phyloP scores from a whole-genome alignment of 2,329 filamentous ascomycete genomes.

The Colletotrichum lupini region DNA sequence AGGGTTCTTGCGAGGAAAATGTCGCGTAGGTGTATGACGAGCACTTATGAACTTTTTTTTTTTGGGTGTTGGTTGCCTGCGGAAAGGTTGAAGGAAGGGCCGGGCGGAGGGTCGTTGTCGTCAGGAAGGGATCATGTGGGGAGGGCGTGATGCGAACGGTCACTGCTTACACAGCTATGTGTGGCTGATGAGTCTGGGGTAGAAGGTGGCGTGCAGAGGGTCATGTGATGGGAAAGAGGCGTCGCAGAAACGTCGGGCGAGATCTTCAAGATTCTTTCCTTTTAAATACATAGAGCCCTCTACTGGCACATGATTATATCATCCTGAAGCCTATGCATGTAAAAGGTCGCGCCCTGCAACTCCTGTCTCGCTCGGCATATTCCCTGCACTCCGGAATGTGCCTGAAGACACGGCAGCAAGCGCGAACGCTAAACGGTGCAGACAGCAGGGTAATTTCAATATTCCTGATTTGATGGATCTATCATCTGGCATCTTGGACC shows the following conservation, averaged over 20 bases:
- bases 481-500: background rate
- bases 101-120: constrained; percentile 21
- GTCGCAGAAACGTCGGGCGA: background rate
- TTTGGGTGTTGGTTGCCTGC: constrained; percentile 21
- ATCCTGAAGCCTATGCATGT: rapidly evolving
- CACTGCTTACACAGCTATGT: background rate
- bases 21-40: background rate
- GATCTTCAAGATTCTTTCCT: constrained; percentile 5
- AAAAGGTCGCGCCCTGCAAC: background rate
- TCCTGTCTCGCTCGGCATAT: background rate
- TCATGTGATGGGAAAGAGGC: constrained; percentile 16
- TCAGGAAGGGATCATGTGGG: constrained; percentile 32
- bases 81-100: background rate
- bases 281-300: background rate
- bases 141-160: constrained; percentile 24
- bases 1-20: background rate
- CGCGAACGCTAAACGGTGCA: constrained; percentile 6
- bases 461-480: background rate
- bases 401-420: constrained; percentile 20
- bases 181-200: constrained; percentile 25
- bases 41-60: background rate
- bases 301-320: background rate
- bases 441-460: constrained; percentile 14
- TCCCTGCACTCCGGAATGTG: background rate
- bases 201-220: constrained; percentile 15